Base-by-base conservation (phyloP, 345 rosid genomes). In the Noccaea bulbosa region DNA sequence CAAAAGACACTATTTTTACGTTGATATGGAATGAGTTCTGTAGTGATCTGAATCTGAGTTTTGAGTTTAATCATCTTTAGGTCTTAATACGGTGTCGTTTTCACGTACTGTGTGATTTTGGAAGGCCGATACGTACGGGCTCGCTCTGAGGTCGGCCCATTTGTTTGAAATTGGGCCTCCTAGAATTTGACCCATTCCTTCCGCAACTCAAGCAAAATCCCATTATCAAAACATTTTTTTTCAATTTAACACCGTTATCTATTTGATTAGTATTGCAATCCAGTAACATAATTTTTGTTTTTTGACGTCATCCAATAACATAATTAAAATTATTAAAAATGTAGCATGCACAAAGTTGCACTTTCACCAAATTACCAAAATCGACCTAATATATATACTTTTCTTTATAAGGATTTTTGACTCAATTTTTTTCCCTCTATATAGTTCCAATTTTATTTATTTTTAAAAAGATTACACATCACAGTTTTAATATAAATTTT, bases 21-120 rank as follows among this genome's bases (percentile, higher is more conserved):
- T 11, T 11, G 66, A 48, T 69, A 56, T 73, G 67, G 62, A 73
- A 73, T 41, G 54, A 73, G 67, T 51, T 33, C 44, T 51, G 38
- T 45, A 45, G 33, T 62, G 46, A 62, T 71, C n/a, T 66, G 27
- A 12, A 24, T 51, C 47, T 20, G 30, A 11, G n/a, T 37, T 12
- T 12, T 37, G 57, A 48, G 59, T 59, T 48, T 64, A 17, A 54
- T 33, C 40, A 33, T 62, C 53, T 46, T n/a, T 34, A 61, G 39
- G 41, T 62, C 27, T 27, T 20, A 15, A 3, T 58, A 17, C 2
- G 16, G 35, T 15, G 1, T n/a, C 8, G 56, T 41, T 12, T 24
- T 40, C 6, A 1, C 14, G 8, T 56, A 56, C 0, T n/a, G 10
- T n/a, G 10, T 34, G 7, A 9, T 14, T 4, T 17, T 24, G 41